A percentile compares a stretch with the other conserved stretches of the same genome.
phyloP scores from a whole-genome alignment of 495 filamentous ascomycete species.

The Xylaria curta region DNA sequence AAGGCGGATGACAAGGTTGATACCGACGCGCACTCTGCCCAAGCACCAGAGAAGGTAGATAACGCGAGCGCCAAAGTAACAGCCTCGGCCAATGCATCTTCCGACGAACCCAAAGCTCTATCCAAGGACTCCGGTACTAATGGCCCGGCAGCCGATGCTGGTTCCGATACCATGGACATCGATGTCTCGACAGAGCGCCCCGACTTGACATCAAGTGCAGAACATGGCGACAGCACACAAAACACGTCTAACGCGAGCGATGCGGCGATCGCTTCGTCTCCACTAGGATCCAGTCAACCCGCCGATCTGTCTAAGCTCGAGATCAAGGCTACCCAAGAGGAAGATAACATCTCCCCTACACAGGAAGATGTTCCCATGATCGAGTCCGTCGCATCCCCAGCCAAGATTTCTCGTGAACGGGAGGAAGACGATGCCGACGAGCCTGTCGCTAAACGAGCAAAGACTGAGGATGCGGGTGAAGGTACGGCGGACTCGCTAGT shows the following conservation, averaged over 20 bases:
- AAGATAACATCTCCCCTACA: conserved; percentile 25
- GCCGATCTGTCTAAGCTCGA: conserved; percentile 40
- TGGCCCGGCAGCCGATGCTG: neutral
- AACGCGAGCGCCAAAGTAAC: conserved; percentile 20
- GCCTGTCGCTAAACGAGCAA: conserved; percentile 78
- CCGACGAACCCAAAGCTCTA: conserved; percentile 12
- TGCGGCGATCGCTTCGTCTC: conserved; percentile 33
- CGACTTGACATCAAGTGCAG: conserved; percentile 18
- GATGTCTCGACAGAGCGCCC: conserved; percentile 31
- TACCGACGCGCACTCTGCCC: neutral
- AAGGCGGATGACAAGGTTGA: neutral
- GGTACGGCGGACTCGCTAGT: conserved; percentile 36
- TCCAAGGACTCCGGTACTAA: conserved; percentile 16
- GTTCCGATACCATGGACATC: conserved; percentile 42
- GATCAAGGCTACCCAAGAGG: conserved; percentile 37
- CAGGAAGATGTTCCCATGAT: conserved; percentile 46
- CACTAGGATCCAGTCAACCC: conserved; percentile 34
- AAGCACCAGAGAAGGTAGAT: conserved; percentile 8
- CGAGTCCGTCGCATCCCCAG: conserved; percentile 38
- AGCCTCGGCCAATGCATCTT: conserved; percentile 20
- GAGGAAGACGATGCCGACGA: conserved; percentile 76
- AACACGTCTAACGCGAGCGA: conserved; percentile 39
- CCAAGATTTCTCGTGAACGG: conserved; percentile 71
- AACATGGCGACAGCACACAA: conserved; percentile 34
- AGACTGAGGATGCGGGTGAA: conserved; percentile 54